Conservation (phyloP, 139 green algal species). For the Diplosphaera chodatii region DNA sequence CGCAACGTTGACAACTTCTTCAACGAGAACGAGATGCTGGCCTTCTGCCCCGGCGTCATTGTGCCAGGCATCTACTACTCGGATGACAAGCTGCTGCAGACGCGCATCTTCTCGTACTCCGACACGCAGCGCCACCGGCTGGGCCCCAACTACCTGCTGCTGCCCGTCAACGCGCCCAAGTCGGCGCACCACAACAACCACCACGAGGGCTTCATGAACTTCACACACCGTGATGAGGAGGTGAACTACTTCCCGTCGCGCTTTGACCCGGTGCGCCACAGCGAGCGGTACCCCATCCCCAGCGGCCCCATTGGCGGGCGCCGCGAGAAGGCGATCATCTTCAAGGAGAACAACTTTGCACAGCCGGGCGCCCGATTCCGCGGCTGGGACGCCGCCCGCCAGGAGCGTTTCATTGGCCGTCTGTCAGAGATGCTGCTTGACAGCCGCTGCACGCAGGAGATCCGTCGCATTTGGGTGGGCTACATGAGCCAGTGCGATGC, state of each 20-base stretch:
- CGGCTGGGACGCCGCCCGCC: slow-evolving; percentile 63
- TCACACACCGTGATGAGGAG: slow-evolving; percentile 87
- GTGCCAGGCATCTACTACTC: slow-evolving; percentile 85
- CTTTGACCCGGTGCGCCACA: slow-evolving; percentile 79
- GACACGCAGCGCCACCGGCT: slow-evolving; percentile 89
- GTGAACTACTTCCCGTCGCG: slow-evolving; percentile 96
- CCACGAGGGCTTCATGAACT: slow-evolving; percentile 97
- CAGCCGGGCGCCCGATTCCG: slow-evolving; percentile 68
- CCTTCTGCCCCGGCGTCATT: slow-evolving; percentile 72
- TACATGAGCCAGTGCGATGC: slow-evolving; percentile 86
- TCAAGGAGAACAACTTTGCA: slow-evolving; percentile 76
- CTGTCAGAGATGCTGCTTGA: slow-evolving; percentile 65
- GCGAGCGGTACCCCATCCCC: slow-evolving; percentile 59
- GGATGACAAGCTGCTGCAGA: slow-evolving; percentile 96
- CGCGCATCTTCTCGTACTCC: slow-evolving; percentile 72
- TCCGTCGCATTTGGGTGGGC: slow-evolving; percentile 38
- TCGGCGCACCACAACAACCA: slow-evolving; percentile 91
- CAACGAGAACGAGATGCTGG: slow-evolving; percentile 78
- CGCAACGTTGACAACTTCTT: slow-evolving; percentile 88
- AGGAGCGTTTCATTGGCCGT: slow-evolving; percentile 74
- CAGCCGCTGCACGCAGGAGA: slow-evolving; percentile 42
- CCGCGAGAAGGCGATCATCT: slow-evolving; percentile 61
- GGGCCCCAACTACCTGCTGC: slow-evolving; percentile 92
- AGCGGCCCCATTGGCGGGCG: slow-evolving; percentile 42
- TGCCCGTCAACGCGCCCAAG: slow-evolving; percentile 83